Evolutionary conservation across 495 filamentous ascomycete genomes (phyloP).

Genomic region (Sabuloglossum arenarium): DNA sequence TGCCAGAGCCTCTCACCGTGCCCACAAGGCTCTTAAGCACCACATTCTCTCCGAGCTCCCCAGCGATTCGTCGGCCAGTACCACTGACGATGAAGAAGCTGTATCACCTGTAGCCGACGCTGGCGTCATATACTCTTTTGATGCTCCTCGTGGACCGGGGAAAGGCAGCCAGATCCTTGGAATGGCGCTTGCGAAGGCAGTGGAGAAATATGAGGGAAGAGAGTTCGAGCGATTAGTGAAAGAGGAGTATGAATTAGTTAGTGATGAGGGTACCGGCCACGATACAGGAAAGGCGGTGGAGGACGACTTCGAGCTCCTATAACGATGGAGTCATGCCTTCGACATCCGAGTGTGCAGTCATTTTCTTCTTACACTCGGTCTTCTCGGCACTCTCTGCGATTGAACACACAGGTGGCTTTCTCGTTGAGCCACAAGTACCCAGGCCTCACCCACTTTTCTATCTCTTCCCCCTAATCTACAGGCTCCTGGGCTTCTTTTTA

Average conservation of each 20-base stretch:
- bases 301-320: background rate
- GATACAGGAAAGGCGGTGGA: background rate
- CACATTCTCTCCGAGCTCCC: conserved; percentile 17
- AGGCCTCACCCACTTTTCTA: background rate
- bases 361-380: background rate
- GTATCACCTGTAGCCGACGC: conserved; percentile 21
- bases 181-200: conserved; percentile 29
- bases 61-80: conserved; percentile 9
- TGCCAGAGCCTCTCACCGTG: background rate
- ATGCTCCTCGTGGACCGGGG: conserved; percentile 21
- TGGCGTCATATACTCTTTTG: conserved; percentile 26
- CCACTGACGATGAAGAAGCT: conserved; percentile 19
- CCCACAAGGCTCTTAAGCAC: conserved; percentile 19
- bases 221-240: conserved; percentile 35
- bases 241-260: conserved; percentile 34
- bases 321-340: background rate
- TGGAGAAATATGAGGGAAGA: conserved; percentile 33
- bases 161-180: conserved; percentile 33
- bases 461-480: background rate
- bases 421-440: background rate
- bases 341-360: background rate
- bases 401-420: background rate
- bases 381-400: background rate
- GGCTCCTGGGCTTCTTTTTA: background rate
- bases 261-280: background rate